Percentiles rank a stretch among this genome's conserved stretches.
These are phyloP conservation scores for Kodamaea derodonti DNA, from an alignment of 1,139 yeast species.

Conservation along the genomic window DNA sequence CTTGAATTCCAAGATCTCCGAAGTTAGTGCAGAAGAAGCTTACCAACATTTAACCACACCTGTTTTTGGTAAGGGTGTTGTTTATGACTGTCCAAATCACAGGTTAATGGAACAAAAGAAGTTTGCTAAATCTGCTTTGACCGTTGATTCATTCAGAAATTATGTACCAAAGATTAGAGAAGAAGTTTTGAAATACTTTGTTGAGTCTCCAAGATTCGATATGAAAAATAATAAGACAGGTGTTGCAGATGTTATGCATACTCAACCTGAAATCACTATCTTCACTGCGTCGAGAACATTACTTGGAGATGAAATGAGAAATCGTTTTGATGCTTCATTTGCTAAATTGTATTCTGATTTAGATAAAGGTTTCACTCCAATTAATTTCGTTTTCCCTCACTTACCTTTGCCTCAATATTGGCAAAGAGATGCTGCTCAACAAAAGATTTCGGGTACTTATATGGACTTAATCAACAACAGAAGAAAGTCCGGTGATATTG, in stretches of 20 bases:
- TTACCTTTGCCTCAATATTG: constrained; percentile 85
- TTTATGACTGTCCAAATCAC: constrained; percentile 92
- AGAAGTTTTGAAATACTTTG: constrained; percentile 68
- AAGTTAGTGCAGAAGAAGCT: constrained; percentile 95
- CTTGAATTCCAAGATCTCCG: constrained; percentile 82
- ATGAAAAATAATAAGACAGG: constrained; percentile 43
- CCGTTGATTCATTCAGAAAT: constrained; percentile 75
- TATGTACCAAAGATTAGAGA: constrained; percentile 88
- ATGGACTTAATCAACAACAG: constrained; percentile 72
- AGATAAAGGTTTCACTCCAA: constrained; percentile 95
- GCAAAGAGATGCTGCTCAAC: constrained; percentile 85
- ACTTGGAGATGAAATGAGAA: constrained; percentile 88
- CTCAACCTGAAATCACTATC: constrained; percentile 94
- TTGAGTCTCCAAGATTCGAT: constrained; percentile 41
- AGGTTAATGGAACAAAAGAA: constrained; percentile 97
- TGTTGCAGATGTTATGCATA: constrained; percentile 64
- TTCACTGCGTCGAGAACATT: constrained; percentile 92
- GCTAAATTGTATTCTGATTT: constrained; percentile 85
- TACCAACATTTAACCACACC: constrained; percentile 95
- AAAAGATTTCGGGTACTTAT: constrained; percentile 73
- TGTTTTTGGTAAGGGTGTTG: constrained; percentile 94
- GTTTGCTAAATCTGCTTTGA: constrained; percentile 86
- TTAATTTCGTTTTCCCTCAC: constrained; percentile 92
- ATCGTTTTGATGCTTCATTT: constrained; percentile 74
- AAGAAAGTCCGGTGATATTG: constrained; percentile 68